Percentiles rank a stretch among this genome's conserved stretches.
These are phyloP conservation scores for Yamadazyma tumulicola DNA, from an alignment of 805 yeast species.

Conservation along the genomic window DNA sequence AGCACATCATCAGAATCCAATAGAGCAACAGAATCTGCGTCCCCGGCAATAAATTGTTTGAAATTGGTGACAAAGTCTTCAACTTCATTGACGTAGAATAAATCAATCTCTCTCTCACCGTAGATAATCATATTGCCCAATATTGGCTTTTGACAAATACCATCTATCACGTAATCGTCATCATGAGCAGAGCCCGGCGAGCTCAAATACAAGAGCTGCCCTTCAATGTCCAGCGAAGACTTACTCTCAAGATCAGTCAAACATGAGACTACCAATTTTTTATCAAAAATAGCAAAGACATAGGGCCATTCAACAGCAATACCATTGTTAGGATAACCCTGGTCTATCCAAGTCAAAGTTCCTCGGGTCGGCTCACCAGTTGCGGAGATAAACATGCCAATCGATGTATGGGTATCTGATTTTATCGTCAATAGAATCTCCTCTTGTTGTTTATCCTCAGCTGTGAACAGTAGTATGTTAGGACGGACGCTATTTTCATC, in stretches of 20 bases:
- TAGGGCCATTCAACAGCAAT: slow-evolving; percentile 35
- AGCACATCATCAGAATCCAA: slow-evolving; percentile 7
- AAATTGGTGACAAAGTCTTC: slow-evolving; percentile 7
- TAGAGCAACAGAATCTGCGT: neutral
- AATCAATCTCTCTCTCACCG: neutral
- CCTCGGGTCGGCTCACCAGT: slow-evolving; percentile 41
- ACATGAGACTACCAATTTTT: slow-evolving; percentile 15
- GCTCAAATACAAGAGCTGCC: slow-evolving; percentile 2
- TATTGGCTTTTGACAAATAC: slow-evolving; percentile 4
- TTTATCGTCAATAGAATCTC: slow-evolving; percentile 33
- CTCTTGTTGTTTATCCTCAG: slow-evolving; percentile 15
- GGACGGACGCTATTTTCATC: slow-evolving; percentile 16
- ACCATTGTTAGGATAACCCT: slow-evolving; percentile 35
- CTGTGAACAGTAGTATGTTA: slow-evolving; percentile 19
- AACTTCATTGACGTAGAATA: slow-evolving; percentile 3
- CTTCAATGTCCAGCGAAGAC: slow-evolving; percentile 6
- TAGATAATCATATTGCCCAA: slow-evolving; percentile 2
- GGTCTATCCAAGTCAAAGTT: slow-evolving; percentile 34
- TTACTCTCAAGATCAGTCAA: slow-evolving; percentile 21
- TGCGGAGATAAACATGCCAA: slow-evolving; percentile 39
- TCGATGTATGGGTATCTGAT: slow-evolving; percentile 30
- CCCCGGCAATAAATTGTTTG: slow-evolving; percentile 1
- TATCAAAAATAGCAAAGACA: slow-evolving; percentile 26
- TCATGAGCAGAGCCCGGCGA: slow-evolving; percentile 6
- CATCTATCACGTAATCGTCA: slow-evolving; percentile 7